Evolutionary conservation across 306 rosid genomes (phyloP), one percentile per base, ranked within the genome.

Genomic region (Lagenaria siceraria): DNA sequence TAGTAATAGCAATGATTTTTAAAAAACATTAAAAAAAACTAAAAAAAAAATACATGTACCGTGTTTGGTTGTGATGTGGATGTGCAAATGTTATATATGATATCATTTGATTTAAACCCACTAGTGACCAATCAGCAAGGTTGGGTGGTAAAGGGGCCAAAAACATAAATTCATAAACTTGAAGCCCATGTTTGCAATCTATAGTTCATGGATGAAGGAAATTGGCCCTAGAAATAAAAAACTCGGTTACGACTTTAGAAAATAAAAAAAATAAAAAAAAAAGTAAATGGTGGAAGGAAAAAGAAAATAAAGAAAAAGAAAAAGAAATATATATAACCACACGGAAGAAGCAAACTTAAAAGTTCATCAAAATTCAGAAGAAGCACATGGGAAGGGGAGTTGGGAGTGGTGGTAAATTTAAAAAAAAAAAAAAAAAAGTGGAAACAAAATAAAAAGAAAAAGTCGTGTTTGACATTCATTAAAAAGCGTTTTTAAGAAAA

Each of bases 201-300:
- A 42, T 12, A 42, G 74, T 68, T 68, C 21, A 21, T 43, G 54
- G 33, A 42, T 6, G 54, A 21, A 11, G 49, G 22, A 72, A 72
- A 24, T 22, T 8, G 15, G 76, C 38, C 76, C 21, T 8, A 22
- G 43, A 72, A 72, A 43, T 71, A 46, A 7, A 40, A 27, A 46
- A 70, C 75, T 25, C 60, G 6, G 15, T 11, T 53, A 40, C 54
- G 19, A 21, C 9, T 14, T 66, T 38, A 62, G 36, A 42, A 68
- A 11, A 12, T 14, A 36, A 36, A 1, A 40, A 40, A 1, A 19
- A 43, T 10, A 43, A 43, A 9, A 9, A 43, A 3, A 66, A 42
- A 42, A 68, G 25, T 18, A 38, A n/a, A 65, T 12, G 49, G 14
- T 5, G 77, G 78, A 81, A 81, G 73, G 80, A 35, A 59, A 6